Conservation (phyloP, 2,329 filamentous ascomycete genomes). For the Macrophomina phaseolina region DNA sequence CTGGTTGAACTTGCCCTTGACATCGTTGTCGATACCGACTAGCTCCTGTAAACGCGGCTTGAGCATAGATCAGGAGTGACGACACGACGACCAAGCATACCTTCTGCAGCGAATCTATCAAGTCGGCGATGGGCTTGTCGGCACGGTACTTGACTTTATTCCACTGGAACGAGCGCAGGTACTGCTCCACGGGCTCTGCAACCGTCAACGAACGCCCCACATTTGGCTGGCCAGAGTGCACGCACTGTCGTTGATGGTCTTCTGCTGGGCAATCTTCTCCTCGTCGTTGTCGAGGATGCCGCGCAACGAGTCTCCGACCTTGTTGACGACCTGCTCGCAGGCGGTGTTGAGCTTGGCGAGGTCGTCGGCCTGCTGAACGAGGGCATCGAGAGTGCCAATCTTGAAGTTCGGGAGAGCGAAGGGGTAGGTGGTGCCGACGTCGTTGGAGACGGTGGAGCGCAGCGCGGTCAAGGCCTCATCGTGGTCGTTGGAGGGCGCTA, state of each 20-base stretch:
- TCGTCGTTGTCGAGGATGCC: constrained; percentile 84
- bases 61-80: not conserved
- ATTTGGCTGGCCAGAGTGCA: constrained; percentile 18
- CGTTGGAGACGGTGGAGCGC: constrained; percentile 71
- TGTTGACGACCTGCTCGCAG: constrained; percentile 82
- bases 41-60: constrained; percentile 68
- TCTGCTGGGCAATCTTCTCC: constrained; percentile 81
- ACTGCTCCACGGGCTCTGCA: constrained; percentile 92
- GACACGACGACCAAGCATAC: constrained; percentile 50
- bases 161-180: constrained; percentile 88
- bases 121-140: constrained; percentile 85
- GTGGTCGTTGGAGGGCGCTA: constrained; percentile 78
- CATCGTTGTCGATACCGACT: constrained; percentile 90
- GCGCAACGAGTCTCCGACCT: constrained; percentile 85
- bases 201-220: constrained; percentile 11
- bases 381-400: constrained; percentile 91
- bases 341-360: constrained; percentile 82
- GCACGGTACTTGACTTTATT: constrained; percentile 97
- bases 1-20: constrained; percentile 91
- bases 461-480: constrained; percentile 83
- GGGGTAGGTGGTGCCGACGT: constrained; percentile 75
- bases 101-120: constrained; percentile 89
- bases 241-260: constrained; percentile 93
- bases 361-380: constrained; percentile 96
- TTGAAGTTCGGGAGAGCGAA: constrained; percentile 95